phyloP scores from a whole-genome alignment of 1,139 yeast species.

The Yamadazyma pseudoaaseri region DNA sequence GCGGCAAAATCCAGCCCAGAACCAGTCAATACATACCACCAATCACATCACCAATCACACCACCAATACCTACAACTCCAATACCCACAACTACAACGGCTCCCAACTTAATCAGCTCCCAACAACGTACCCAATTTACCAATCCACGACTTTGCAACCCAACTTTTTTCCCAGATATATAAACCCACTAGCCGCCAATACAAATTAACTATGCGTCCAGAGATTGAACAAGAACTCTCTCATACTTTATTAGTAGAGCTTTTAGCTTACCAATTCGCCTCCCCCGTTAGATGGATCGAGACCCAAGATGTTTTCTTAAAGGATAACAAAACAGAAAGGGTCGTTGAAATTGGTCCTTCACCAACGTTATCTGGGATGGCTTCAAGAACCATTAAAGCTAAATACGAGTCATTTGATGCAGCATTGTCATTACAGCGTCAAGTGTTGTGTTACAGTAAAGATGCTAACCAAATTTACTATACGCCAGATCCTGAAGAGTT shows the following conservation, averaged over 20 bases:
- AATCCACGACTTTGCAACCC: slow-evolving; percentile 5
- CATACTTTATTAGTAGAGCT: slow-evolving; percentile 92
- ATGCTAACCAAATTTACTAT: slow-evolving; percentile 93
- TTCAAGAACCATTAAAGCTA: slow-evolving; percentile 90
- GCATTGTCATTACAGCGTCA: slow-evolving; percentile 96
- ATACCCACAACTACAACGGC: too few relatives aligned
- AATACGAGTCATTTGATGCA: slow-evolving; percentile 96
- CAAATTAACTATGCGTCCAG: slow-evolving; percentile 83
- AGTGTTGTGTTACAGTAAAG: slow-evolving; percentile 92
- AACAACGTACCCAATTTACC: background rate
- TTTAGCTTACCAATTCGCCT: slow-evolving; percentile 96
- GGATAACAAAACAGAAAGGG: slow-evolving; percentile 93
- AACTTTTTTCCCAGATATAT: too few relatives aligned
- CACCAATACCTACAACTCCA: too few relatives aligned
- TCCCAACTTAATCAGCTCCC: too few relatives aligned
- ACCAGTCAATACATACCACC: too few relatives aligned
- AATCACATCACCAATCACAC: too few relatives aligned
- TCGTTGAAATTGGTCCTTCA: slow-evolving; percentile 98
- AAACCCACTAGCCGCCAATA: too few relatives aligned
- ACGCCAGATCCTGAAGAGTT: slow-evolving; percentile 79
- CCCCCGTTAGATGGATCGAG: slow-evolving; percentile 99
- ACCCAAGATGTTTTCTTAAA: slow-evolving; percentile 96
- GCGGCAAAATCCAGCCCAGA: too few relatives aligned
- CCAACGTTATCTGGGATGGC: slow-evolving; percentile 99
- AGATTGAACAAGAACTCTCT: slow-evolving; percentile 96